Evolutionary conservation across 177 flowering plant genomes (phyloP).

Genomic region (Telopea speciosissima): DNA sequence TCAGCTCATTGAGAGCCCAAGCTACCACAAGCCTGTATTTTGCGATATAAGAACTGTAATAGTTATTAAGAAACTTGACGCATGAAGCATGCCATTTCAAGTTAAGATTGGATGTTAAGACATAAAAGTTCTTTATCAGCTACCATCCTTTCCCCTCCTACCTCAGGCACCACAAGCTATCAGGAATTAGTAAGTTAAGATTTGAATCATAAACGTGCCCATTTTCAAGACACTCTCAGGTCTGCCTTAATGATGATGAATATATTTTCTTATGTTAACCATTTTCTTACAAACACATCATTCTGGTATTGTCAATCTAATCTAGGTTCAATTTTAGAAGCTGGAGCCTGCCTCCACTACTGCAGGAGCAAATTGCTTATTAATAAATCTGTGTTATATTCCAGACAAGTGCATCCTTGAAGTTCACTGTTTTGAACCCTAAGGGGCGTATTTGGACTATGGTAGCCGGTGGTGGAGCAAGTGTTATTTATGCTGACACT

Average conservation of each 20-base stretch:
- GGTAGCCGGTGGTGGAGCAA: slow-evolving; percentile 99
- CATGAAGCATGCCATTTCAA: not conserved
- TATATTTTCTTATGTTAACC: not conserved
- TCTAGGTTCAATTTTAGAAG: not conserved
- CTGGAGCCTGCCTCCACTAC: not conserved
- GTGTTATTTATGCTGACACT: slow-evolving; percentile 94
- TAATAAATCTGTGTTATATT: slow-evolving; percentile 8
- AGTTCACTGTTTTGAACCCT: slow-evolving; percentile 86
- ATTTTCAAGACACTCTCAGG: not conserved
- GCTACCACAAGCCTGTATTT: not conserved
- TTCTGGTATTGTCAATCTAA: not conserved
- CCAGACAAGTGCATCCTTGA: slow-evolving; percentile 94
- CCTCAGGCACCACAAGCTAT: too few species aligned
- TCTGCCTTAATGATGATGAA: not conserved
- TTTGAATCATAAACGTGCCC: not conserved
- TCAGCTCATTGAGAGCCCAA: too few species aligned
- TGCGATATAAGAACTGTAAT: not conserved
- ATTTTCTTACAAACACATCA: not conserved
- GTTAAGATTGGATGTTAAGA: not conserved
- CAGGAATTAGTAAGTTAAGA: not conserved
- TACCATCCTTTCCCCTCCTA: too few species aligned
- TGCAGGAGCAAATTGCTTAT: not conserved
- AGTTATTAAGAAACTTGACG: too few species aligned
- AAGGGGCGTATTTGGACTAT: slow-evolving; percentile 96
- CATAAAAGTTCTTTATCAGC: not conserved